Base-by-base conservation (phyloP, 768 basidiomycete species). In the Leccinum uliginosum region DNA sequence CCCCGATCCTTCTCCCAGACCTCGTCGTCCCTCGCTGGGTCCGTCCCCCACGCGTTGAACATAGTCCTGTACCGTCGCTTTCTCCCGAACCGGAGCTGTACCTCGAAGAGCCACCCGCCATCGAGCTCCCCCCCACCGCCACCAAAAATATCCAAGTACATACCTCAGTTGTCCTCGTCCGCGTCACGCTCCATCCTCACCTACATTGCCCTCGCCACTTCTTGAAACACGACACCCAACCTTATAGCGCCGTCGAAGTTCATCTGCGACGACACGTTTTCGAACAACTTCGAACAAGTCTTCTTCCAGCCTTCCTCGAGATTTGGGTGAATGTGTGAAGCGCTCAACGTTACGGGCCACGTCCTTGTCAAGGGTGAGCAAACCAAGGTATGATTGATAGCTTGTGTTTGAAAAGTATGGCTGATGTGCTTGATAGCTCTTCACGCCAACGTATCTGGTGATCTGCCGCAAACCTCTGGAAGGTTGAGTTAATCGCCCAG, bases 381-480 rank as follows among this genome's bases (percentile, higher is more conserved):
- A 24, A 24, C 80, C 55, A 94, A 96, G 83, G 90, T 90, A 55
- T 46, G 80, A 71, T 17, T 51, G 8, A 19, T 1, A 23, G 43
- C 9, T 46, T 38, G 32, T 12, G 43, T 50, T 12, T 51, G 56
- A 23, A 27, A 5, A 11, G 24, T 0, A 6, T 15, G 50, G 44
- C 58, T 47, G 54, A 49, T 12, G 23, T 11, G 51, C 9, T 17
- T 34, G 38, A 51, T 65, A 91, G 90, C 78, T 93, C 12, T 93
- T 93, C 73, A 92, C 91, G 10, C 91, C 91, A 0, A 93, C 93
- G 91, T 89, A 86, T 65, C 73, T 92, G 19, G 86, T 83, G 35
- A 66, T 92, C 40, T 75, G 75, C 61, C 75, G 81, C 67, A 86
- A 85, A 69, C 83, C 83, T 0, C 24, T 54, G 46, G 59, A 59